Percentiles rank a stretch among this genome's conserved stretches.
These are phyloP conservation scores for Euphorbia peplus DNA, from an alignment of 345 rosid genomes.

Conservation along the genomic window DNA sequence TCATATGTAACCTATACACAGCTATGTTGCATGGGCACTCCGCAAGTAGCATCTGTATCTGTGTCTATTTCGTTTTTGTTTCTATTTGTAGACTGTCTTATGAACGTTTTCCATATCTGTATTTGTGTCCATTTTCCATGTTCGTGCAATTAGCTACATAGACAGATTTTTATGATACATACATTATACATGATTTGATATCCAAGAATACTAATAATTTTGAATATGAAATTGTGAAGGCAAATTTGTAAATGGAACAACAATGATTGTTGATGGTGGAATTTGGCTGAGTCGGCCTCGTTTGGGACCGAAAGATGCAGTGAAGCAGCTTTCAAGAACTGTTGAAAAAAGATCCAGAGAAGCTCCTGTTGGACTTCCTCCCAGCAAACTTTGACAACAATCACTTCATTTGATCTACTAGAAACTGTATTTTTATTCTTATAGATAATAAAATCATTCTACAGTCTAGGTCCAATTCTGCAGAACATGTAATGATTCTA, in stretches of 20 bases:
- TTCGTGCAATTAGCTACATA: no score
- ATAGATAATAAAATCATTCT: not conserved
- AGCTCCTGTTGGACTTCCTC: constrained; percentile 52
- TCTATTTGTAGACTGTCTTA: no score
- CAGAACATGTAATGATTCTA: not conserved
- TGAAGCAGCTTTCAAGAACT: constrained; percentile 54
- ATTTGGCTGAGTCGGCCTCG: constrained; percentile 61
- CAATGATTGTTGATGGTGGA: constrained; percentile 68
- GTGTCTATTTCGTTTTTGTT: no score
- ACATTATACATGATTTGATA: no score
- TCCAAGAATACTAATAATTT: no score
- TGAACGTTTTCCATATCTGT: no score
- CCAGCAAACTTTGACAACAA: constrained; percentile 42
- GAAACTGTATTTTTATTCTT: not conserved
- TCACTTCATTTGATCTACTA: no score
- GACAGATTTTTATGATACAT: no score
- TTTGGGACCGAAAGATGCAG: constrained; percentile 53
- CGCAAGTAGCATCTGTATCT: no score
- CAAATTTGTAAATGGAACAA: constrained; percentile 59
- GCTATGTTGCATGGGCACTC: no score
- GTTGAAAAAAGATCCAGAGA: constrained; percentile 66
- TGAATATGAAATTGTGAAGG: constrained; percentile 33
- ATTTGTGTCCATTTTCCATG: no score
- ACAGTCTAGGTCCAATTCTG: not conserved
- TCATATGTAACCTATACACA: no score